Evolutionary conservation across 345 rosid species (phyloP).

Genomic region (Mercurialis annua): DNA sequence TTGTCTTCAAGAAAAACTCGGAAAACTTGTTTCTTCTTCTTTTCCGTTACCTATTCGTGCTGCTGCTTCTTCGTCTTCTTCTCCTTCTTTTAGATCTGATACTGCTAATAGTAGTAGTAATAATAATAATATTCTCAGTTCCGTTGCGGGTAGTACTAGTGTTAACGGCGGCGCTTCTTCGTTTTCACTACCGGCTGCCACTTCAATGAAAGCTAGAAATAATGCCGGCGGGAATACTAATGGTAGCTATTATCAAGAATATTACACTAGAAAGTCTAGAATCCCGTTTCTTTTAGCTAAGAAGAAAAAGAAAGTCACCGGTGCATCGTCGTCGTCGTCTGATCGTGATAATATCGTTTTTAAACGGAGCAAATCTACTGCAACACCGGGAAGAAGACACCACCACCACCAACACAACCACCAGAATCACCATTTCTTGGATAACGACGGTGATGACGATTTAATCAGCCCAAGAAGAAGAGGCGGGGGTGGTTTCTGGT

Average conservation of each 20-base stretch:
- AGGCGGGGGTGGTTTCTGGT: constrained; percentile 78
- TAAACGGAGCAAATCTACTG: constrained; percentile 81
- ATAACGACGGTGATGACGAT: constrained; percentile 39
- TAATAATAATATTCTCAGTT: constrained; percentile 8
- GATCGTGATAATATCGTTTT: constrained; percentile 51
- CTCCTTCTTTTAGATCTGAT: constrained; percentile 92
- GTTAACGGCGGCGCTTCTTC: constrained; percentile 21
- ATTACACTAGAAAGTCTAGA: constrained; percentile 38
- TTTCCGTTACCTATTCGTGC: constrained; percentile 59
- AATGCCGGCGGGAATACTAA: constrained; percentile 15
- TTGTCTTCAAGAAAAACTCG: constrained; percentile 96
- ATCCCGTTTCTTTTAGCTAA: constrained; percentile 67
- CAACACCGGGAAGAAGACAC: constrained; percentile 33
- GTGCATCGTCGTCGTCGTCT: constrained; percentile 39
- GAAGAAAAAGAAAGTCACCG: constrained; percentile 70
- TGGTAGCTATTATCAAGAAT: constrained; percentile 26
- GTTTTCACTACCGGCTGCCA: constrained; percentile 38
- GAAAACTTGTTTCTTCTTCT: constrained; percentile 89
- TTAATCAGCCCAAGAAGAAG: constrained; percentile 55
- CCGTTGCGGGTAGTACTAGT: neutral
- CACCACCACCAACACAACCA: constrained; percentile 5
- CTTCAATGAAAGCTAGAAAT: constrained; percentile 21
- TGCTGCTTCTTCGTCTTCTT: constrained; percentile 48
- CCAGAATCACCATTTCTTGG: constrained; percentile 29
- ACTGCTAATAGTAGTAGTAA: constrained; percentile 17